Evolutionary conservation across 2,329 filamentous ascomycete genomes (phyloP).

Genomic region (Fusarium protoensiforme): DNA sequence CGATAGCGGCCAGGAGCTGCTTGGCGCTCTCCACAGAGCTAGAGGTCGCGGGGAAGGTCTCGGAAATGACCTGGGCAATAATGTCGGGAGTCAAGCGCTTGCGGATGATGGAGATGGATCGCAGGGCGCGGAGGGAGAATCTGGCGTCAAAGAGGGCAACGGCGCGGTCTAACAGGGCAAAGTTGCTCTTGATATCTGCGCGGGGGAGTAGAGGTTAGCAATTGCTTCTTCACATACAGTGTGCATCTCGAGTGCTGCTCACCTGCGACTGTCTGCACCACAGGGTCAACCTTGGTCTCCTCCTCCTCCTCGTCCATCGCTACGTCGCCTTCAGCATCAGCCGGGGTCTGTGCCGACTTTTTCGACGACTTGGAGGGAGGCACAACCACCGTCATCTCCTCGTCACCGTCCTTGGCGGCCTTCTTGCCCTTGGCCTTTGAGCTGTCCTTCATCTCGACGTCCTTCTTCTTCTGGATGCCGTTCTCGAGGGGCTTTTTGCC

Average conservation of each 20-base stretch:
- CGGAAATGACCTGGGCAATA: slow-evolving; percentile 81
- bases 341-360: slow-evolving; percentile 65
- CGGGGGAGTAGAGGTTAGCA: slow-evolving; percentile 32
- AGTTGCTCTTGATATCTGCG: slow-evolving; percentile 94
- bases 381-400: slow-evolving; percentile 85
- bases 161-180: slow-evolving; percentile 89
- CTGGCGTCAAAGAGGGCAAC: slow-evolving; percentile 93
- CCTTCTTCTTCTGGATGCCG: slow-evolving; percentile 69
- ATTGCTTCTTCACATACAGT: slow-evolving; percentile 1
- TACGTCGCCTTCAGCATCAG: slow-evolving; percentile 76
- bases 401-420: slow-evolving; percentile 73
- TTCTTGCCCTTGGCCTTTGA: slow-evolving; percentile 75
- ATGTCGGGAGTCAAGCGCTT: slow-evolving; percentile 89
- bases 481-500: slow-evolving; percentile 77
- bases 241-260: slow-evolving; percentile 40
- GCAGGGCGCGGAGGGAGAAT: slow-evolving; percentile 92
- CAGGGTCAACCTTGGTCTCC: slow-evolving; percentile 69
- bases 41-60: slow-evolving; percentile 76
- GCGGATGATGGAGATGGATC: slow-evolving; percentile 94
- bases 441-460: slow-evolving; percentile 78
- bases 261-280: slow-evolving; percentile 71
- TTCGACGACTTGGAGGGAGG: slow-evolving; percentile 75
- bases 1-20: slow-evolving; percentile 76
- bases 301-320: slow-evolving; percentile 72
- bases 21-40: slow-evolving; percentile 74